Percentiles rank a stretch among this genome's conserved stretches.
Conservation (phyloP, 768 basidiomycete species). For the Kwoniella newhampshirensis region DNA sequence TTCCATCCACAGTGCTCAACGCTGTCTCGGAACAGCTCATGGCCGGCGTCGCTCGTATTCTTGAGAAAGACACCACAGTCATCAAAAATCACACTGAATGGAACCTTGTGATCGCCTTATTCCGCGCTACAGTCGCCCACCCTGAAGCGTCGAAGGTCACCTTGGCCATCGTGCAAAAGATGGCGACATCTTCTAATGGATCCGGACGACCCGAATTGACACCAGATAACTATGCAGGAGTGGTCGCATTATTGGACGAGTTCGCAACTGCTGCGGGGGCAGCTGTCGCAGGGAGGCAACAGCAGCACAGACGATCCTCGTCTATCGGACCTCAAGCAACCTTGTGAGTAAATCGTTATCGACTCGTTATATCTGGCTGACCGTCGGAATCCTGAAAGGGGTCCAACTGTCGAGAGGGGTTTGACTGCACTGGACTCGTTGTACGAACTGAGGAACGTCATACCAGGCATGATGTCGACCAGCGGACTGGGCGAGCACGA, state of each 20-base stretch:
- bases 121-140: conserved; percentile 80
- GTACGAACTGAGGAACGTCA: conserved; percentile 67
- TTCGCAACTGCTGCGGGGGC: conserved; percentile 73
- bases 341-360: no score
- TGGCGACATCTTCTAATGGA: conserved; percentile 65
- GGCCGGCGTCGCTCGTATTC: conserved; percentile 73
- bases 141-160: conserved; percentile 82
- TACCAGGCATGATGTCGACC: conserved; percentile 63
- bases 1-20: conserved; percentile 72
- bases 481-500: conserved; percentile 40
- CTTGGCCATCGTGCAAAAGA: conserved; percentile 69
- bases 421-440: conserved; percentile 78
- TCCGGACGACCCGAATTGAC: conserved; percentile 60
- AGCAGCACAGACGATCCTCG: conserved; percentile 58
- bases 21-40: conserved; percentile 87
- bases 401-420: conserved; percentile 75
- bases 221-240: conserved; percentile 74
- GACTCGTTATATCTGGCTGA: no score
- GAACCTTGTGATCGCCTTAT: conserved; percentile 84
- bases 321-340: conserved; percentile 22
- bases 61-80: conserved; percentile 72
- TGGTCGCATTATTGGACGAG: conserved; percentile 79
- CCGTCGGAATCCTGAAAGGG: no score
- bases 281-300: conserved; percentile 63
- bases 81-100: conserved; percentile 93